Evolutionary conservation across 2,329 filamentous ascomycete species (phyloP).

Genomic region (Trichoderma sp.): DNA sequence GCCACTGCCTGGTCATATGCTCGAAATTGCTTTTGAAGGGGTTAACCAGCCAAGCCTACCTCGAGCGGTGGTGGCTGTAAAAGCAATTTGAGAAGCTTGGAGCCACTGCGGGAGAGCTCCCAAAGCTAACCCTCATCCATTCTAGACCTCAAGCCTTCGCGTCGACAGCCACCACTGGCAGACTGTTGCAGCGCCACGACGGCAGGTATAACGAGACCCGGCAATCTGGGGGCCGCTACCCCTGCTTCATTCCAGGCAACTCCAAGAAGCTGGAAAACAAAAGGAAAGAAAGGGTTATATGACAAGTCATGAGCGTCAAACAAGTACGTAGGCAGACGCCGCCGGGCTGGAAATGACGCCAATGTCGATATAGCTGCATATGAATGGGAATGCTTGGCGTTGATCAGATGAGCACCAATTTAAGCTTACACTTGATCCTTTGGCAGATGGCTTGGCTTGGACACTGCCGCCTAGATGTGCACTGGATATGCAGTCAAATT

Average conservation of each 20-base stretch:
- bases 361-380: neutral
- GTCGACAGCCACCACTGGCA: conserved; percentile 9
- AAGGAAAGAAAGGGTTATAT: neutral
- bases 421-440: neutral
- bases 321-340: neutral
- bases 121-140: neutral
- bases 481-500: neutral
- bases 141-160: conserved; percentile 2
- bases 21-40: neutral
- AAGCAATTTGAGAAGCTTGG: neutral
- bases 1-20: neutral
- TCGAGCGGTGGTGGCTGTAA: neutral
- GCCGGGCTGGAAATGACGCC: conserved; percentile 7
- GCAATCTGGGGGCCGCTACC: neutral
- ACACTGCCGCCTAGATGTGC: neutral
- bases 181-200: conserved; percentile 10
- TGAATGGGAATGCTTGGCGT: neutral
- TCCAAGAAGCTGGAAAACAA: neutral
- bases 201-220: conserved; percentile 1
- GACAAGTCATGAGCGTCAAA: neutral
- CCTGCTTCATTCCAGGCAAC: conserved; percentile 4
- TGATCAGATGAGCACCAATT: neutral
- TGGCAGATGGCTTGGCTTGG: neutral
- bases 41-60: neutral
- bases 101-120: conserved; percentile 9